Evolutionary conservation across 306 rosid genomes (phyloP).

Genomic region (Dicorynia guianensis): DNA sequence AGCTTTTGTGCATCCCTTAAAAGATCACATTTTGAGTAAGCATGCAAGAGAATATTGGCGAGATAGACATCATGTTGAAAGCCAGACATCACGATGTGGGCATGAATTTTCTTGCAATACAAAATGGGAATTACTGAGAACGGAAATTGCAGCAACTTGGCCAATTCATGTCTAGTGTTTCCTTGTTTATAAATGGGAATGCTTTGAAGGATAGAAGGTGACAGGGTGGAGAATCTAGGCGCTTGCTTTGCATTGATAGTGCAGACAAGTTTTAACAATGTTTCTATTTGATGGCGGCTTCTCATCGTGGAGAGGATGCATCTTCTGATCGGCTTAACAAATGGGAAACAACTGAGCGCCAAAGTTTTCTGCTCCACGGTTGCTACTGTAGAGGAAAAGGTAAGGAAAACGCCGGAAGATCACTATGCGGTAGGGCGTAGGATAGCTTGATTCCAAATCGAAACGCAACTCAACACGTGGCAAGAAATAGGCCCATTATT

Average conservation of each 20-base stretch:
- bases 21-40: conserved; percentile 45
- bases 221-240: conserved; percentile 41
- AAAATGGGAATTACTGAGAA: conserved; percentile 40
- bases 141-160: conserved; percentile 55
- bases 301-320: conserved; percentile 42
- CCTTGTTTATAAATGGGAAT: conserved; percentile 41
- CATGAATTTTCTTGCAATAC: conserved; percentile 57
- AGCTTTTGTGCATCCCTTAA: conserved; percentile 59
- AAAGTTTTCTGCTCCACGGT: too few relatives aligned
- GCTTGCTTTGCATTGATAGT: conserved; percentile 20
- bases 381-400: too few relatives aligned
- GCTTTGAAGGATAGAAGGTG: conserved; percentile 40
- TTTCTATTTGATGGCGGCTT: conserved; percentile 31
- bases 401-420: too few relatives aligned
- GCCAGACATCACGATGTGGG: conserved; percentile 65
- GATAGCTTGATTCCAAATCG: too few relatives aligned
- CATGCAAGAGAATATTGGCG: conserved; percentile 62
- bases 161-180: conserved; percentile 57
- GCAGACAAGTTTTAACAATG: conserved; percentile 30
- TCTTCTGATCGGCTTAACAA: not conserved
- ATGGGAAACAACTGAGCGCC: not conserved
- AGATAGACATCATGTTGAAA: conserved; percentile 67
- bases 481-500: too few relatives aligned
- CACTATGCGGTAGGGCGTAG: too few relatives aligned
- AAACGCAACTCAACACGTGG: too few relatives aligned